Evolutionary conservation across 2,329 filamentous ascomycete species (phyloP), one percentile per base, ranked within the genome.

Genomic region (Rhexocercosporidium sp.): DNA sequence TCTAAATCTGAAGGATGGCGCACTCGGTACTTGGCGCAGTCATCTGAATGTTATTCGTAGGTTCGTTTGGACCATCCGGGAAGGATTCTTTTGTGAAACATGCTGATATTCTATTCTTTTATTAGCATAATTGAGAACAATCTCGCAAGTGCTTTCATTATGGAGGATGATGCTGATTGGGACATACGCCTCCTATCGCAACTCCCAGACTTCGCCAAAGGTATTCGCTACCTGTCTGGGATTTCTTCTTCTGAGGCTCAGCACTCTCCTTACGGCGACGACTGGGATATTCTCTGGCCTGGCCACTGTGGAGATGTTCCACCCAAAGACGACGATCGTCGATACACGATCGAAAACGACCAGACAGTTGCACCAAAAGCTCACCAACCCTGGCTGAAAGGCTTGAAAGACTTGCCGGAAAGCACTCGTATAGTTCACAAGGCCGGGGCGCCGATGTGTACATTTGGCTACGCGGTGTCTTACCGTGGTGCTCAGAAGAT

Each of bases 401-500:
- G 37, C 25, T 60, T 70, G 9, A 60, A 31, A 44, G 51, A 66
- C 14, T 65, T 69, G n/a, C 67, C 67, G 1, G 59, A 68, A 29
- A 37, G 70, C 2, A 73, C 66, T 16, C 73, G 78, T 2, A 69
- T 76, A 2, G 72, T 79, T 8, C 76, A 77, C 63, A 69, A 70
- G 34, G 72, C 74, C 6, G 69, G 69, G 0, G 70, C 71, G 7
- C 74, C 73, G 1, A 71, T 77, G 31, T 80, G 78, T 66, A 73
- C 75, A 4, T 78, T 78, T 66, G 73, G 77, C 1, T 80, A 80
- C 54, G 79, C 75, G 1, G 68, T 80, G 16, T 77, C 77, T 0
- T 72, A 70, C 14, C 66, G 67, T 11, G 71, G 72, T 22, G 71
- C 72, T 6, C 84, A 87, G 73, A 89, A 89, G 77, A 86, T 90